Evolutionary conservation across 2,329 filamentous ascomycete genomes (phyloP).

Genomic region (Waltergamsia citrina): DNA sequence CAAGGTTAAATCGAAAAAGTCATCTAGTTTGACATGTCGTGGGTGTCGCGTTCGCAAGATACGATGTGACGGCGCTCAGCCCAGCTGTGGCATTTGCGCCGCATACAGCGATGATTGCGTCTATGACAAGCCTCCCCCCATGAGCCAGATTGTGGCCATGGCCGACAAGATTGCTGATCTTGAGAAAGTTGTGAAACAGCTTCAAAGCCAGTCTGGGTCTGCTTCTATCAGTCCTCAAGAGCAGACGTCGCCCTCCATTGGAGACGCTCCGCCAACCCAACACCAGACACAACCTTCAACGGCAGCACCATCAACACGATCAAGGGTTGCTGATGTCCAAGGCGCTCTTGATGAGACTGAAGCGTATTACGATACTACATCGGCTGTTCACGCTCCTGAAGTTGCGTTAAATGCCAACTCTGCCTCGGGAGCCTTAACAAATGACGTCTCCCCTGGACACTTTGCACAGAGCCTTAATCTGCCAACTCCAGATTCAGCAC

Average conservation of each 20-base stretch:
- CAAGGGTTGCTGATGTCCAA: not conserved
- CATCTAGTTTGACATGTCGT: not conserved
- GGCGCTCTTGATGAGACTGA: not conserved
- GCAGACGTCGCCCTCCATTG: too few relatives aligned
- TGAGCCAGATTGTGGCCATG: slow-evolving; percentile 20
- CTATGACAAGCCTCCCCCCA: slow-evolving; percentile 20
- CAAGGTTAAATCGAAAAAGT: too few relatives aligned
- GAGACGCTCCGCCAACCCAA: not conserved
- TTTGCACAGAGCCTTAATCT: too few relatives aligned
- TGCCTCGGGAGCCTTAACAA: too few relatives aligned
- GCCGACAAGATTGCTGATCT: slow-evolving; percentile 15
- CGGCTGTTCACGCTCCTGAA: not conserved
- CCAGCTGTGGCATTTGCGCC: slow-evolving; percentile 18
- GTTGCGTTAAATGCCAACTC: too few relatives aligned
- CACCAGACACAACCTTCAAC: not conserved
- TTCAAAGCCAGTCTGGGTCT: slow-evolving; percentile 4
- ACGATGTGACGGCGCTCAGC: slow-evolving; percentile 17
- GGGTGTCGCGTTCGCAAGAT: not conserved
- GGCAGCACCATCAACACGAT: too few relatives aligned
- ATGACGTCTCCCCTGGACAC: too few relatives aligned
- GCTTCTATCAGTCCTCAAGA: too few relatives aligned
- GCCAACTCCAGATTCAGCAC: not conserved
- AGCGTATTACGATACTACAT: slow-evolving; percentile 2
- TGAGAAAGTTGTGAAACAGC: slow-evolving; percentile 10
- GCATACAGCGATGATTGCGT: slow-evolving; percentile 17